Conservation (phyloP, 768 basidiomycete genomes). For the Kwoniella heveanensis region DNA sequence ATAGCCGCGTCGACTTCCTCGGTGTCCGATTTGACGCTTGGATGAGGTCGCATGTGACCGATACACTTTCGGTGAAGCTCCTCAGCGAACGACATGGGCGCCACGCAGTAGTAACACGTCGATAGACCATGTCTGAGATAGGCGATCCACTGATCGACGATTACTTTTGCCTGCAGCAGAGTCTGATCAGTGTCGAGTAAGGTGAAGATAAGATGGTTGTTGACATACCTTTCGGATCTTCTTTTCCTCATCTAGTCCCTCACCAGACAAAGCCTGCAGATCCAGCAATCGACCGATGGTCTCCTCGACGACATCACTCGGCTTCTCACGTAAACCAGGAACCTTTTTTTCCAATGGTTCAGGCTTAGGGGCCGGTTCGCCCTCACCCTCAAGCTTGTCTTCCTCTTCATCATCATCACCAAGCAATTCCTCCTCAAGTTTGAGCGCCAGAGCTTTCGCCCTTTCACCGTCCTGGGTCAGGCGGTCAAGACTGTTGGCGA, state of each 20-base stretch:
- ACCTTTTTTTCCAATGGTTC: slow-evolving; percentile 39
- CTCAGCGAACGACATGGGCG: slow-evolving; percentile 88
- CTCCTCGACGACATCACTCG: slow-evolving; percentile 78
- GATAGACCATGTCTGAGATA: slow-evolving; percentile 78
- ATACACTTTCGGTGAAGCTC: slow-evolving; percentile 94
- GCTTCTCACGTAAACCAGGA: slow-evolving; percentile 59
- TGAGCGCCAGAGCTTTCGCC: slow-evolving; percentile 69
- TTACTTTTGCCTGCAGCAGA: slow-evolving; percentile 71
- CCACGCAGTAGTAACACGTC: slow-evolving; percentile 88
- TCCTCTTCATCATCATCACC: slow-evolving; percentile 24
- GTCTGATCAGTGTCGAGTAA: slow-evolving; percentile 56
- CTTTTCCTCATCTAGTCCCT: slow-evolving; percentile 56
- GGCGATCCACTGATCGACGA: slow-evolving; percentile 88
- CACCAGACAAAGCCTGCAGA: slow-evolving; percentile 64
- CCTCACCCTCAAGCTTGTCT: slow-evolving; percentile 50
- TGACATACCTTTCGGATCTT: slow-evolving; percentile 26
- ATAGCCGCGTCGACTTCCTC: slow-evolving; percentile 56
- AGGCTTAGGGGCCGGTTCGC: slow-evolving; percentile 45
- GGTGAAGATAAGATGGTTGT: too few species aligned
- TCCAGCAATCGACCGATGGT: slow-evolving; percentile 75
- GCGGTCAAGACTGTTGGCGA: slow-evolving; percentile 76
- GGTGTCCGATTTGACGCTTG: slow-evolving; percentile 34
- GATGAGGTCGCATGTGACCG: slow-evolving; percentile 69
- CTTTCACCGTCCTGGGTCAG: slow-evolving; percentile 78
- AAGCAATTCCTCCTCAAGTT: slow-evolving; percentile 69